These are phyloP conservation scores for Diaporthe amygdali DNA, from an alignment of 2,329 filamentous ascomycete species.

Conservation along the genomic window DNA sequence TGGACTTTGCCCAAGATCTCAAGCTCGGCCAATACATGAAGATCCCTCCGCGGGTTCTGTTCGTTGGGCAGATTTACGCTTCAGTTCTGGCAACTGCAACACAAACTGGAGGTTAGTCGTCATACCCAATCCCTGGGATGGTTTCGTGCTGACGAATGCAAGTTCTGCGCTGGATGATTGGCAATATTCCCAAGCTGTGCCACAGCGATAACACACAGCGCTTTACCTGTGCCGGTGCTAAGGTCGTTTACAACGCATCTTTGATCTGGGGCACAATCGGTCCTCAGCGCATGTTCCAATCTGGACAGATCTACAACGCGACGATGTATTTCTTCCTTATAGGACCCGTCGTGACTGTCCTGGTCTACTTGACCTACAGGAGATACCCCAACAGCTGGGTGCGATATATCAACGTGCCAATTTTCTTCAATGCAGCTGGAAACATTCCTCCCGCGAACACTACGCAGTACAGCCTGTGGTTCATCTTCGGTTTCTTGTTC, in stretches of 20 bases:
- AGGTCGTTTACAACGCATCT: slow-evolving; percentile 39
- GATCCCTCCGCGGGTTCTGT: slow-evolving; percentile 38
- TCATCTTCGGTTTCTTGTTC: slow-evolving; percentile 38
- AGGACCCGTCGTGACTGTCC: slow-evolving; percentile 37
- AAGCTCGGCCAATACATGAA: slow-evolving; percentile 40
- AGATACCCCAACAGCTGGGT: slow-evolving; percentile 37
- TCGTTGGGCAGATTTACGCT: slow-evolving; percentile 39
- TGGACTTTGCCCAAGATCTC: slow-evolving; percentile 38
- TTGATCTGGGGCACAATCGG: slow-evolving; percentile 40
- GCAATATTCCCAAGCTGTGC: slow-evolving; percentile 35
- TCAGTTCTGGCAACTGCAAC: slow-evolving; percentile 37
- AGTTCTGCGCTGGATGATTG: slow-evolving; percentile 34
- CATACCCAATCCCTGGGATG: background rate
- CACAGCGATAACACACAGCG: slow-evolving; percentile 35
- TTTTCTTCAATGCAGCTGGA: slow-evolving; percentile 39
- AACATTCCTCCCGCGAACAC: slow-evolving; percentile 39
- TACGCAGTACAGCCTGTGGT: slow-evolving; percentile 38
- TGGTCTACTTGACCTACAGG: slow-evolving; percentile 35
- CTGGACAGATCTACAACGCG: slow-evolving; percentile 35
- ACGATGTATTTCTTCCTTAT: slow-evolving; percentile 39
- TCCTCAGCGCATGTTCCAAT: slow-evolving; percentile 38
- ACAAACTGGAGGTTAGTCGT: slow-evolving; percentile 36
- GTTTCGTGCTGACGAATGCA: background rate
- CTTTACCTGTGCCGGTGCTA: slow-evolving; percentile 38
- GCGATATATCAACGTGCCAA: slow-evolving; percentile 38